Evolutionary conservation across 2,329 filamentous ascomycete species (phyloP).

Genomic region (Xylariaceae sp.): DNA sequence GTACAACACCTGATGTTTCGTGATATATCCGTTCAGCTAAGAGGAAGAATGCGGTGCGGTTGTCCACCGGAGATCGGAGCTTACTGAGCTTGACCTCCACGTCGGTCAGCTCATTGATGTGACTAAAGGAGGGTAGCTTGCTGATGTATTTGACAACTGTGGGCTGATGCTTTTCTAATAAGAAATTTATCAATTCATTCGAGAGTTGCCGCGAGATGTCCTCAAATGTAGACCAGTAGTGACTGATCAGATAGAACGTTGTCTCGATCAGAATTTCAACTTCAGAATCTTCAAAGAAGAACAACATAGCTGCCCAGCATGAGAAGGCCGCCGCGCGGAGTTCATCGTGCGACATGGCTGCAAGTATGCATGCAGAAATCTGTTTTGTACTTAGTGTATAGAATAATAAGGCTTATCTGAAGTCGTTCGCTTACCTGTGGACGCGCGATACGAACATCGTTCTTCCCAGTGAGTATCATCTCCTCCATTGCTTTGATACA

Average conservation of each 20-base stretch:
- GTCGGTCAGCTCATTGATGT: constrained; percentile 71
- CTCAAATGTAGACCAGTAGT: constrained; percentile 76
- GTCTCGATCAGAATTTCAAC: constrained; percentile 82
- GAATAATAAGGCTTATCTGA: not conserved
- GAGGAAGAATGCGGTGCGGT: constrained; percentile 69
- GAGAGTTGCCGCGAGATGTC: constrained; percentile 64
- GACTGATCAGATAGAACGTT: constrained; percentile 84
- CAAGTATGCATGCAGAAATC: constrained; percentile 91
- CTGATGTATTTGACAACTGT: constrained; percentile 71
- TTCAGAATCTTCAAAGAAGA: constrained; percentile 76
- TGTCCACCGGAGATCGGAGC: constrained; percentile 69
- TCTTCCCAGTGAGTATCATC: constrained; percentile 78
- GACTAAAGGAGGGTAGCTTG: constrained; percentile 77
- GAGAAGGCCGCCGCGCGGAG: constrained; percentile 81
- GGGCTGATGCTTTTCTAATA: constrained; percentile 67
- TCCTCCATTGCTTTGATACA: constrained; percentile 86
- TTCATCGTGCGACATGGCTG: constrained; percentile 75
- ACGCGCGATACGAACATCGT: constrained; percentile 76
- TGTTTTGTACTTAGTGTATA: constrained; percentile 46
- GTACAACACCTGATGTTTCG: constrained; percentile 85
- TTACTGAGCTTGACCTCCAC: constrained; percentile 69
- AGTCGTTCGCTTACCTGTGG: constrained; percentile 68
- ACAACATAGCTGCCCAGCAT: constrained; percentile 83
- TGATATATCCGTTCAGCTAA: constrained; percentile 78
- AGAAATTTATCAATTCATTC: constrained; percentile 65